Conservation (phyloP, 352 stramenopile species). For the Pythium myriotylum region DNA sequence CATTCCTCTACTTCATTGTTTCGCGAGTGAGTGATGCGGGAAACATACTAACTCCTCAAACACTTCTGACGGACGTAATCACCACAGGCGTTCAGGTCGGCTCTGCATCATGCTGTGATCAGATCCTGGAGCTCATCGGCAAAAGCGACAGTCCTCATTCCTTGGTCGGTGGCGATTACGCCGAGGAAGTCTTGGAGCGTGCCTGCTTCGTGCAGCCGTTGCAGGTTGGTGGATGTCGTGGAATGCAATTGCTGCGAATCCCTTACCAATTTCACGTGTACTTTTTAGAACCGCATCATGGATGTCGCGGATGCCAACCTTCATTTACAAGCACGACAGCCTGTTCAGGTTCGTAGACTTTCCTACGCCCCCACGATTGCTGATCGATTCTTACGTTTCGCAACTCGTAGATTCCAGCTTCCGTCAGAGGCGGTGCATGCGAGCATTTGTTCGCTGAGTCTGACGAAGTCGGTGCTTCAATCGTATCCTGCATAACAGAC, state of each 20-base stretch:
- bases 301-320: constrained; percentile 26
- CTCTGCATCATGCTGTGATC: constrained; percentile 43
- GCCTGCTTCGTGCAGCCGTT: constrained; percentile 72
- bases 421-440: constrained; percentile 19
- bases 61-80: not conserved
- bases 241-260: not conserved
- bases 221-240: constrained; percentile 9
- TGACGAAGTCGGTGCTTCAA: constrained; percentile 45
- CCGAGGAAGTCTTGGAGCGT: constrained; percentile 72
- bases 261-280: not conserved
- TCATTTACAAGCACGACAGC: constrained; percentile 1
- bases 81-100: constrained; percentile 47
- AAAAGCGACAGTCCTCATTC: not conserved
- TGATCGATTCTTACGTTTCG: not conserved
- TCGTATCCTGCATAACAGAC: constrained; percentile 59
- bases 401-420: constrained; percentile 22
- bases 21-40: constrained; percentile 50
- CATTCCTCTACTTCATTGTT: constrained; percentile 72
- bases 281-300: constrained; percentile 27
- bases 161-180: not conserved
- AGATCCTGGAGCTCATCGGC: constrained; percentile 29
- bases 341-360: constrained; percentile 16
- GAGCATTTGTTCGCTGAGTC: constrained; percentile 32
- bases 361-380: not conserved
- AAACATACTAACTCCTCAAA: too few species aligned